Evolutionary conservation across 345 rosid species (phyloP), one percentile per base, ranked within the genome.

Genomic region (Triadica sebifera): DNA sequence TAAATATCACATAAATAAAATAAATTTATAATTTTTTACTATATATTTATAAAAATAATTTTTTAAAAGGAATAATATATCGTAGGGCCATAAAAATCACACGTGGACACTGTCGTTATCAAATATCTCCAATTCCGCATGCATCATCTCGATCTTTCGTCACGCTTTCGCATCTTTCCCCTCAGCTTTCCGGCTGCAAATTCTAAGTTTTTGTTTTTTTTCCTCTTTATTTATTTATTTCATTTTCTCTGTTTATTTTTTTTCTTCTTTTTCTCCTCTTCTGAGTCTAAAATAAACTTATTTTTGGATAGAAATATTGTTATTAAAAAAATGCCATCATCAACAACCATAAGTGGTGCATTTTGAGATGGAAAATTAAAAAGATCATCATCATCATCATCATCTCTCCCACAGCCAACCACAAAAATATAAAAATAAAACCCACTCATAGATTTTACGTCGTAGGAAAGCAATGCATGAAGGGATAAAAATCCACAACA

Each of bases 391-490:
- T 73, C 86, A 77, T 65, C 67, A 52, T 50, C 49, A 12, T 49
- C 70, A 29, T 49, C 20, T 62, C 58, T 43, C 62, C 78, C 77
- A 65, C 80, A 70, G 74, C 81, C 86, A 79, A 71, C 75, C 81
- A 58, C 64, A 20, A 1, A 29, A 29, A 29, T 1, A 29, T 8
- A 64, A 25, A 24, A 8, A 45, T 50, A n/a, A 60, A 17, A 11
- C 16, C 52, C 71, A n/a, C 77, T 58, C 66, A 62, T 74, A 50
- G 24, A 75, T 62, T 86, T 91, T 87, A 92, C 96, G 97, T 92
- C 79, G 93, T 79, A 80, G 78, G 83, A 89, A 89, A 88, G 92
- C 92, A 89, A 90, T 92, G 99, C 98, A 93, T 95, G 99, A 85
- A 74, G 17, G 75, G 76, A 82, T 79, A 76, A 24, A 29, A 80